Conservation (phyloP, 2,329 filamentous ascomycete species). For the Orbilia blumenaviensis region DNA sequence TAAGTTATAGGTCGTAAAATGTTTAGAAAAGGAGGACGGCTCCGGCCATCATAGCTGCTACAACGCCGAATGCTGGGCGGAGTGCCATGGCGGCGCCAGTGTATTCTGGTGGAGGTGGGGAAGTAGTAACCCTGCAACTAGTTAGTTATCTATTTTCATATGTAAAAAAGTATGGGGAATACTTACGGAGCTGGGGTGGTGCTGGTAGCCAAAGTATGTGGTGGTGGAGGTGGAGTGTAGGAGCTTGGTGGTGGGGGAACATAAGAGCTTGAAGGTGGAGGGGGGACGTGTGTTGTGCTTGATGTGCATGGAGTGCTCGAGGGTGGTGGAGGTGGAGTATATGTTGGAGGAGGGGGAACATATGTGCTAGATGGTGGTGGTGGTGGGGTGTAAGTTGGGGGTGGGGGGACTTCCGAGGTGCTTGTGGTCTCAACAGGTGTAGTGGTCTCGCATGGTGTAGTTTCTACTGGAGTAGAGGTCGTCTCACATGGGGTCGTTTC, state of each 20-base stretch:
- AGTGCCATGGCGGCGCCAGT: slow-evolving; percentile 45
- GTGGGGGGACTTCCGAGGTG: background rate
- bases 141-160: background rate
- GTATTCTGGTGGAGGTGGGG: slow-evolving; percentile 32
- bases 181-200: slow-evolving; percentile 49
- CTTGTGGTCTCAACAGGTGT: no score
- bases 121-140: slow-evolving; percentile 2
- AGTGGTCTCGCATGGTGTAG: slow-evolving; percentile 14
- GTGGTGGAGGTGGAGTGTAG: slow-evolving; percentile 9
- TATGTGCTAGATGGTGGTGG: background rate
- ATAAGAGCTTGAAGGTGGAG: slow-evolving; percentile 4
- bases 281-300: slow-evolving; percentile 1
- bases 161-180: background rate
- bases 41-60: slow-evolving; percentile 23
- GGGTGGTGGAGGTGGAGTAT: background rate
- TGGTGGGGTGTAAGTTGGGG: background rate
- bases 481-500: background rate
- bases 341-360: background rate
- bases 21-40: slow-evolving; percentile 27
- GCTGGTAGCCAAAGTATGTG: slow-evolving; percentile 17
- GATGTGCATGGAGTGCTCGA: background rate
- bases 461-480: background rate
- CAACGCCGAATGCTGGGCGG: slow-evolving; percentile 28
- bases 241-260: slow-evolving; percentile 7
- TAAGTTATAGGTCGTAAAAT: background rate